phyloP scores from a whole-genome alignment of 2,329 filamentous ascomycete species.

The Microsporum audouinii region DNA sequence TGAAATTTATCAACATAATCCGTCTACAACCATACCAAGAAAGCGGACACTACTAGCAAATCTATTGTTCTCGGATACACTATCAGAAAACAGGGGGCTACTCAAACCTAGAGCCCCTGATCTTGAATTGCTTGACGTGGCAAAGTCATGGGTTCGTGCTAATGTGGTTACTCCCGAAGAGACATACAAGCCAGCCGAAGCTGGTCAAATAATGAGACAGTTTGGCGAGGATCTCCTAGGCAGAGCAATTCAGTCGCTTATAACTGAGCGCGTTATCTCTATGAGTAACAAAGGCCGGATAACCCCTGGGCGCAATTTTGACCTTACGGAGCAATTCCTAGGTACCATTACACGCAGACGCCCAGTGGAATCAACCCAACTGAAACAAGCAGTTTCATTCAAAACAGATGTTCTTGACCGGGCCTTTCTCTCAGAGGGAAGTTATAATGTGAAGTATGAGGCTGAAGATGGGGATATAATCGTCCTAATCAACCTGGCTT shows the following conservation, averaged over 20 bases:
- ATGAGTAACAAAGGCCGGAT: slow-evolving; percentile 30
- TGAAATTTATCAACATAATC: slow-evolving; percentile 26
- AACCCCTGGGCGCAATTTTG: slow-evolving; percentile 34
- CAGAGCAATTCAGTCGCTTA: slow-evolving; percentile 31
- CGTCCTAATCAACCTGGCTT: slow-evolving; percentile 33
- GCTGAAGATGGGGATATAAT: slow-evolving; percentile 36
- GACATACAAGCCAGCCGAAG: slow-evolving; percentile 30
- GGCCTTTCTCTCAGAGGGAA: slow-evolving; percentile 23
- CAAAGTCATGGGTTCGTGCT: slow-evolving; percentile 39
- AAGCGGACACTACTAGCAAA: slow-evolving; percentile 27
- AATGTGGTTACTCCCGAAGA: slow-evolving; percentile 36
- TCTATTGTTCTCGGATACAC: slow-evolving; percentile 26
- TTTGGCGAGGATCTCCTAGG: slow-evolving; percentile 28
- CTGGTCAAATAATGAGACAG: slow-evolving; percentile 23
- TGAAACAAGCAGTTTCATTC: slow-evolving; percentile 32
- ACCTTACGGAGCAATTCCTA: slow-evolving; percentile 34
- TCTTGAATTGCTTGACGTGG: slow-evolving; percentile 25
- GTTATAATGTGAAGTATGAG: slow-evolving; percentile 25
- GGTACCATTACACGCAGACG: slow-evolving; percentile 30
- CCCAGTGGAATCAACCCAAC: slow-evolving; percentile 29
- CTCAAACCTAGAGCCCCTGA: slow-evolving; percentile 7
- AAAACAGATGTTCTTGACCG: slow-evolving; percentile 34
- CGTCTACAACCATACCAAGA: slow-evolving; percentile 23
- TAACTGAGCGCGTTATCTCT: slow-evolving; percentile 31
- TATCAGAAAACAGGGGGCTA: slow-evolving; percentile 10